A percentile compares a stretch with the other conserved stretches of the same genome.
Evolutionary conservation across 164 flowering plant species (phyloP).

Genomic region (Vitis amurensis): DNA sequence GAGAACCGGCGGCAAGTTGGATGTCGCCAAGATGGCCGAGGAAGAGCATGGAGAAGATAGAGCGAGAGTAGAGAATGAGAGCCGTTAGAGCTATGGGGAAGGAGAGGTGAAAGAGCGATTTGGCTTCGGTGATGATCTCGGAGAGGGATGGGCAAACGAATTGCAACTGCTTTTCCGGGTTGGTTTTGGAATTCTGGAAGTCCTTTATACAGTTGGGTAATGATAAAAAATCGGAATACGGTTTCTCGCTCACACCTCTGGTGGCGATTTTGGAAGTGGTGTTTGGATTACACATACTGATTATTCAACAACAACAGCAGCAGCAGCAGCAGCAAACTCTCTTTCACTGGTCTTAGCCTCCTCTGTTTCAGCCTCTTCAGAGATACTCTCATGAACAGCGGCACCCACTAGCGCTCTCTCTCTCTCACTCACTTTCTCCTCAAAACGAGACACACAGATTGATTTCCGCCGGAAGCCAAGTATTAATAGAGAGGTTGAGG

Average conservation of each 20-base stretch:
- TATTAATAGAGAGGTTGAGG: constrained; percentile 21
- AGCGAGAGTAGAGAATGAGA: constrained; percentile 73
- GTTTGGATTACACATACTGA: constrained; percentile 41
- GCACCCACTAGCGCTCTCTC: not conserved
- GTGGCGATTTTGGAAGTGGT: constrained; percentile 3
- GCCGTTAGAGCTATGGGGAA: constrained; percentile 73
- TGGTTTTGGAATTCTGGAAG: constrained; percentile 5
- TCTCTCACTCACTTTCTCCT: not conserved
- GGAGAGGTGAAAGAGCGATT: constrained; percentile 58
- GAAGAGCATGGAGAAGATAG: constrained; percentile 82
- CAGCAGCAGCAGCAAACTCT: too few species aligned
- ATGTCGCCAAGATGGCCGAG: constrained; percentile 77
- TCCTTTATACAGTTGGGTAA: constrained; percentile 20
- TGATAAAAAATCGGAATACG: constrained; percentile 30
- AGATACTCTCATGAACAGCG: constrained; percentile 23
- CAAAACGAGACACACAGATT: constrained; percentile 2
- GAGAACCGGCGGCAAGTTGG: constrained; percentile 79
- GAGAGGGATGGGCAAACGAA: constrained; percentile 20
- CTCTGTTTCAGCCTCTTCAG: constrained; percentile 1
- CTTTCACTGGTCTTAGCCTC: not conserved
- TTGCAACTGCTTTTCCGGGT: constrained; percentile 1
- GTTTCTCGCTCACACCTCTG: not conserved
- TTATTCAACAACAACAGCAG: too few species aligned
- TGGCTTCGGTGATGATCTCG: constrained; percentile 45
- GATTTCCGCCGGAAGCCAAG: constrained; percentile 4